Conservation (phyloP, 1,284 basidiomycete genomes). For the Apiotrichum akiyoshidainum region DNA sequence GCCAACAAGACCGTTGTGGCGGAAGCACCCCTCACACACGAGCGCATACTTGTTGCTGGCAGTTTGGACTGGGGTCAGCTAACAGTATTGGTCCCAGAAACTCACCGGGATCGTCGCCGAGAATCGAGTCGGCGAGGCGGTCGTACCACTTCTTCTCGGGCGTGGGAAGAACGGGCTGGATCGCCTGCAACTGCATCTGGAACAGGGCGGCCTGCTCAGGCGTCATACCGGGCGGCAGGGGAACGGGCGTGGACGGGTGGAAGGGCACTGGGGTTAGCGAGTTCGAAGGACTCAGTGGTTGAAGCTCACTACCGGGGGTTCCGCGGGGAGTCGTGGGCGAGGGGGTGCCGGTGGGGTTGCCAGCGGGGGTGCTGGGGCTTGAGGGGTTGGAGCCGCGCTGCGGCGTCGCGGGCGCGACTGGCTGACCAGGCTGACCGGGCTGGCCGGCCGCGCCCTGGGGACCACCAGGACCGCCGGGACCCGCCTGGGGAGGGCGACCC, state of each 20-base stretch:
- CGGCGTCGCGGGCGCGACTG: not conserved
- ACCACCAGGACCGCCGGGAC: not conserved
- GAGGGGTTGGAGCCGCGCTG: not conserved
- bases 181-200: slow-evolving; percentile 43
- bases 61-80: slow-evolving; percentile 39
- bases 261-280: slow-evolving; percentile 1
- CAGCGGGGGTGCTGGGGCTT: slow-evolving; percentile 30
- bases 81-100: slow-evolving; percentile 22
- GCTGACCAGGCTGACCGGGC: not conserved
- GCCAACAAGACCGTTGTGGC: slow-evolving; percentile 90
- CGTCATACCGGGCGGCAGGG: slow-evolving; percentile 35
- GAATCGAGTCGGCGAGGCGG: slow-evolving; percentile 76
- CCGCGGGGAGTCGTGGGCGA: not conserved
- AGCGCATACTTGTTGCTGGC: slow-evolving; percentile 72
- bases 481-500: not conserved
- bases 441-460: not conserved
- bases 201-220: slow-evolving; percentile 46
- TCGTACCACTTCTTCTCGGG: slow-evolving; percentile 82
- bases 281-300: not conserved
- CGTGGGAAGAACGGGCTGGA: slow-evolving; percentile 53
- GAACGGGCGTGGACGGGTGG: slow-evolving; percentile 23
- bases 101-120: slow-evolving; percentile 74
- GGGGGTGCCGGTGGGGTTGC: slow-evolving; percentile 6
- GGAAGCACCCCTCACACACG: slow-evolving; percentile 88
- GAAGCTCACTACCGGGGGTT: slow-evolving; percentile 35